Percentiles rank a stretch among this genome's conserved stretches.
Conservation (phyloP, 495 filamentous ascomycete species). For the Tetracladium marchalianum region DNA sequence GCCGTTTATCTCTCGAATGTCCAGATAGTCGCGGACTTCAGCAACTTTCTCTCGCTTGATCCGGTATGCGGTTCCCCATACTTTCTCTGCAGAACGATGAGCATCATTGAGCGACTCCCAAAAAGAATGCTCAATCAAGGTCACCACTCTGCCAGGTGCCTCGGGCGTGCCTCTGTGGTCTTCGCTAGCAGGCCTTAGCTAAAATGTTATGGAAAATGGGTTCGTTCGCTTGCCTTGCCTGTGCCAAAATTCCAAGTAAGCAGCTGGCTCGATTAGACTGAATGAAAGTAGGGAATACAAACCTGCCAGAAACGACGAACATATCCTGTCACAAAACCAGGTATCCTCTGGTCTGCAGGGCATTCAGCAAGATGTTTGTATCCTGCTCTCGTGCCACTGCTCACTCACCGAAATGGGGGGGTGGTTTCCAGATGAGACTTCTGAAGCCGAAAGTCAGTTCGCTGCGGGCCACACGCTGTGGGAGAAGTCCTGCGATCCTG, state of each 20-base stretch:
- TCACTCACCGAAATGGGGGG: slow-evolving; percentile 79
- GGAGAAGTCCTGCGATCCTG: not conserved
- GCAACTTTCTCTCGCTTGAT: slow-evolving; percentile 62
- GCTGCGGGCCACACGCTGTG: slow-evolving; percentile 1
- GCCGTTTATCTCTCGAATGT: slow-evolving; percentile 94
- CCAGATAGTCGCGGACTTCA: slow-evolving; percentile 83
- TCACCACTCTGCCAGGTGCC: slow-evolving; percentile 84
- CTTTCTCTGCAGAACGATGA: slow-evolving; percentile 47
- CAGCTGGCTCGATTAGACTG: not conserved
- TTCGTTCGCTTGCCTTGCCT: slow-evolving; percentile 23
- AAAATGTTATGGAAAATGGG: not conserved
- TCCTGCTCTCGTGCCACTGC: too few species aligned
- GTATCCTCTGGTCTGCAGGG: slow-evolving; percentile 62
- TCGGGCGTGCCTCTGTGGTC: slow-evolving; percentile 91
- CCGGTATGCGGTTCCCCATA: slow-evolving; percentile 92
- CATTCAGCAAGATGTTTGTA: not conserved
- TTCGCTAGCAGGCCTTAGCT: slow-evolving; percentile 31
- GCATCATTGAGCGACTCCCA: slow-evolving; percentile 75
- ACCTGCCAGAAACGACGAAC: slow-evolving; percentile 99
- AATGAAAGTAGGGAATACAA: slow-evolving; percentile 14
- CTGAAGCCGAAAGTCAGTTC: slow-evolving; percentile 34
- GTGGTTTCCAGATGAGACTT: slow-evolving; percentile 97
- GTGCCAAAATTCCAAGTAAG: not conserved
- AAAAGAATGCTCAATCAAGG: slow-evolving; percentile 70
- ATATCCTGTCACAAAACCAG: slow-evolving; percentile 89